Evolutionary conservation across 805 yeast genomes (phyloP), one percentile per base, ranked within the genome.

Genomic region (Teunomyces funiuensis): DNA sequence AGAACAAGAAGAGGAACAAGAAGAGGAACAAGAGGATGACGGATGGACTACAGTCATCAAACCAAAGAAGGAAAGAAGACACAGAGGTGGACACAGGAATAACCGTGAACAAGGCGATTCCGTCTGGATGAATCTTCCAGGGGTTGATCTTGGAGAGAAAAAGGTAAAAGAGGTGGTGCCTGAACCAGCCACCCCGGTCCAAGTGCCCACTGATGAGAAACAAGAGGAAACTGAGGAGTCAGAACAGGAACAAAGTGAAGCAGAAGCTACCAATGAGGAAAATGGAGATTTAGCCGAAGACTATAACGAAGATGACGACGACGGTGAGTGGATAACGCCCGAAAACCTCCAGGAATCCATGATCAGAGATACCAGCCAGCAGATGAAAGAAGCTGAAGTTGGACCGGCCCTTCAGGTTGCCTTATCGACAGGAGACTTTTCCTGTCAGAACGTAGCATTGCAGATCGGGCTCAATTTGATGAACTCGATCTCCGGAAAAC

Each of bases 341-440:
- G 96, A 86, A 2, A 93, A 89, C 53, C 64, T 93, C 23, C 70
- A 77, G 29, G 88, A 84, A 52, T 80, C 79, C 40, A 74, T 87
- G 58, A 60, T 81, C 28, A 83, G 81, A 57, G 91, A 88, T 53
- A 77, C 49, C 72, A 53, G 84, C 29, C 88, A 83, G 54, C 75
- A 77, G 43, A 71, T 79, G 7, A 60, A 59, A 39, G 75, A 66
- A 31, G 40, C 65, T 15, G 54, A 65, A 10, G 6, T 18, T 11
- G 22, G 22, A 22, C 25, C 25, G 11, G 65, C 66, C 3, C 64
- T 57, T 3, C 43, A 53, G 2, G 93, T 84, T 14, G 99, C 97
- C 2, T 66, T 93, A 37, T 83, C 96, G 0, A 85, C 97, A 0
- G 96, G 96, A 19, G 99, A 93, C 78, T 93, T 91, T 68, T 98